phyloP scores from a whole-genome alignment of 2,329 filamentous ascomycete species.

The Sclerotinia trifoliorum region DNA sequence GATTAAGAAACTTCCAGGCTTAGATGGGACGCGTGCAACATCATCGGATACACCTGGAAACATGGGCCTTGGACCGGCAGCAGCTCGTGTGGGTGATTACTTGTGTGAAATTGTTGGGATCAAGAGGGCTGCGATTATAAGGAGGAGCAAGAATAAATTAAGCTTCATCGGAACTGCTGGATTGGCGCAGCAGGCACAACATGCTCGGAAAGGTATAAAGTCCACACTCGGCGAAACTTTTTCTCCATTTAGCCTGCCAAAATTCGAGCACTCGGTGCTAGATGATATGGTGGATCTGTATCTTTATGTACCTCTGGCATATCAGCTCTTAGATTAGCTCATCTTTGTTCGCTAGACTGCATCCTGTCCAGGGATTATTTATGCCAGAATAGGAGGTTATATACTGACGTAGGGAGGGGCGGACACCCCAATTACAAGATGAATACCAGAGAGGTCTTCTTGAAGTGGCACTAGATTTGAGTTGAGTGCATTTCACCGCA shows the following conservation, averaged over 20 bases:
- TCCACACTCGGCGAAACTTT: background rate
- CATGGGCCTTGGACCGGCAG: background rate
- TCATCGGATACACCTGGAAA: background rate
- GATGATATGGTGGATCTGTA: background rate
- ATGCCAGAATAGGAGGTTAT: no score
- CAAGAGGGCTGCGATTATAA: background rate
- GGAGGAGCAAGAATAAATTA: background rate
- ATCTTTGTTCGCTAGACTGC: background rate
- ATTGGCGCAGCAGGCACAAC: background rate
- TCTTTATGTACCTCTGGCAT: background rate
- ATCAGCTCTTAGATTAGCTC: slow-evolving; percentile 9
- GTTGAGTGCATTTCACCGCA: background rate
- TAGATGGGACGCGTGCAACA: background rate
- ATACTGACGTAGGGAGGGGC: no score
- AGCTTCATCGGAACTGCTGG: slow-evolving; percentile 14
- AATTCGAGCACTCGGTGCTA: background rate
- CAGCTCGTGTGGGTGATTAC: background rate
- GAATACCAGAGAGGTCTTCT: background rate
- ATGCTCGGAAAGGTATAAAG: background rate
- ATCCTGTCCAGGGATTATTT: background rate
- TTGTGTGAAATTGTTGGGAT: background rate
- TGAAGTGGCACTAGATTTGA: background rate
- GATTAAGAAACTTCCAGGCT: no score
- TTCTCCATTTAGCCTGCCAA: background rate
- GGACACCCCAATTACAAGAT: background rate